Evolutionary conservation across 257 asterid species (phyloP).

Genomic region (Solanum lignicaule): DNA sequence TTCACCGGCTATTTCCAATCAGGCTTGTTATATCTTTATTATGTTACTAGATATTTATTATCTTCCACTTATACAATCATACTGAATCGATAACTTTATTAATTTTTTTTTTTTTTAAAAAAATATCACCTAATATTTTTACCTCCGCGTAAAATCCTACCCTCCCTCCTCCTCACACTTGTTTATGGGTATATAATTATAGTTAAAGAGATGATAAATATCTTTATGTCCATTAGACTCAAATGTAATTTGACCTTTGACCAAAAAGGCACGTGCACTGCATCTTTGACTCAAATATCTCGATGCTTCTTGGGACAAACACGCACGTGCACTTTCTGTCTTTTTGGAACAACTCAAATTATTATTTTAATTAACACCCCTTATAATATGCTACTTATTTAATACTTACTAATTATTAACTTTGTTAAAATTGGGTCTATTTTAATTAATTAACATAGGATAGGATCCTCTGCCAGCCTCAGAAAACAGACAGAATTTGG

Average conservation of each 20-base stretch:
- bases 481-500: background rate
- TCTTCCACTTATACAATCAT: no score
- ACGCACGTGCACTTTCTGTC: conserved; percentile 10
- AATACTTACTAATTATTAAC: background rate
- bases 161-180: background rate
- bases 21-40: no score
- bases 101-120: no score
- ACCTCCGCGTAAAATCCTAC: no score
- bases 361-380: background rate
- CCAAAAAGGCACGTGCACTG: conserved; percentile 7
- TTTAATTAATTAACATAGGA: background rate
- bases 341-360: background rate
- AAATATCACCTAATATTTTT: background rate
- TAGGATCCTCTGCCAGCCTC: background rate
- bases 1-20: no score
- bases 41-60: no score
- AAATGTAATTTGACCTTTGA: conserved; percentile 7
- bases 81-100: background rate
- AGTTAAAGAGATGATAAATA: background rate
- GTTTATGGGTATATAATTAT: no score
- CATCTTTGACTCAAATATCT: conserved; percentile 14
- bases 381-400: background rate
- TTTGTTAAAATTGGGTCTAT: background rate
- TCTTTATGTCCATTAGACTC: background rate
- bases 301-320: conserved; percentile 8